Base-by-base conservation (phyloP, 129 eudicot species). In the Apium graveolens region DNA sequence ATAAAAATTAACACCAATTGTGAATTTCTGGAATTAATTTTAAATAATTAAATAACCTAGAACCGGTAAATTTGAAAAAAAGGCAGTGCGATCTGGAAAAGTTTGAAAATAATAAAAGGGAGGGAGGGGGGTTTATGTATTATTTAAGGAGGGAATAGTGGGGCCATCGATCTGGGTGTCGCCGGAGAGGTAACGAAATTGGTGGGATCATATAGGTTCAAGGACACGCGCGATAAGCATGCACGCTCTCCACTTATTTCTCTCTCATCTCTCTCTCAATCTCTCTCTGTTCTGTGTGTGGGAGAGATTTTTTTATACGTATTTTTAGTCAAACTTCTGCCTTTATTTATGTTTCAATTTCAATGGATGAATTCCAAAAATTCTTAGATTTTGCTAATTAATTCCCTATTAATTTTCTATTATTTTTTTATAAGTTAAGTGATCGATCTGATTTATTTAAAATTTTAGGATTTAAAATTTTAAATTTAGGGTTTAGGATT, bases 171-270 rank as follows among this genome's bases (percentile, higher is more conserved):
- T 60, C 68, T n/a, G 68, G 65, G 68, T 60, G 68, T 60, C 68
- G 68, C 68, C 68, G 68, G 68, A 60, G 68, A 60, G 12, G 68
- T 26, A 60, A 60, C 68, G 68, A 60, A 60, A 60, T 60, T 60
- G 68, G 68, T 60, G 68, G 68, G 68, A 60, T 60, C 68, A 34
- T n/a, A 60, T n/a, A 13, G 4, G 14, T n/a, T 60, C 68, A 60
- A 31, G 68, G 6, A 3, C 68, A 60, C 68, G 68, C 68, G 68
- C 68, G 31, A n/a, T 60, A 9, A 9, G 5, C 11, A 10, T 11
- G 32, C 68, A 60, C 68, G 68, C 68, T n/a, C 68, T 49, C n/a
- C 57, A 14, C 20, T 2, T 46, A 2, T 46, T 16, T 46, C 53
- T 46, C 53, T 46, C 48, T 44, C 48, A 18, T 49, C 62, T 17